A percentile compares a stretch with the other conserved stretches of the same genome.
Evolutionary conservation across 371 early-diverging fungal genomes (phyloP).

Genomic region (Lichtheimia corymbifera): DNA sequence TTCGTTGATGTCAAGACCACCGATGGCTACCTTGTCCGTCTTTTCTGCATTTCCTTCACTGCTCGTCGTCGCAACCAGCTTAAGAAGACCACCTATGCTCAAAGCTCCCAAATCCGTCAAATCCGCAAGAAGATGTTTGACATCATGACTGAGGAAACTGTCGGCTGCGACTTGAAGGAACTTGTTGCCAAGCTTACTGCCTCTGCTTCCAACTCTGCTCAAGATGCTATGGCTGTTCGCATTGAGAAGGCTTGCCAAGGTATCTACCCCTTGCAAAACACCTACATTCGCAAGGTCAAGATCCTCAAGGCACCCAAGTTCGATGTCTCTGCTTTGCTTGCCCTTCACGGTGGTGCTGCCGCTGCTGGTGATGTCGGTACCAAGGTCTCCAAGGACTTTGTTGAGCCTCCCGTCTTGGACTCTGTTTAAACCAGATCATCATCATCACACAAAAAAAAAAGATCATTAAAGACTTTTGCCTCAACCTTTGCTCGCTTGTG

Average conservation of each 20-base stretch:
- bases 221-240: slow-evolving; percentile 90
- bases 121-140: slow-evolving; percentile 99
- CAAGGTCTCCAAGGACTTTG: slow-evolving; percentile 77
- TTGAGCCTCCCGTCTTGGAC: slow-evolving; percentile 79
- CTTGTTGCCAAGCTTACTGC: slow-evolving; percentile 95
- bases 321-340: slow-evolving; percentile 95
- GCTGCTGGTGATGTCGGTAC: slow-evolving; percentile 82
- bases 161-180: slow-evolving; percentile 93
- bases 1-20: slow-evolving; percentile 99
- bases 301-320: slow-evolving; percentile 98
- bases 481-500: neutral
- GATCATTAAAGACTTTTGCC: neutral
- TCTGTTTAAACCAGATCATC: slow-evolving; percentile 61
- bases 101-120: slow-evolving; percentile 94
- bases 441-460: slow-evolving; percentile 4
- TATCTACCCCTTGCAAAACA: slow-evolving; percentile 99
- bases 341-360: slow-evolving; percentile 90
- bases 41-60: slow-evolving; percentile 99
- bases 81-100: slow-evolving; percentile 99
- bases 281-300: slow-evolving; percentile 99
- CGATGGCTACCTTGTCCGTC: slow-evolving; percentile 99
- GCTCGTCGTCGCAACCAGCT: slow-evolving; percentile 93
- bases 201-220: slow-evolving; percentile 50
- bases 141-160: slow-evolving; percentile 92
- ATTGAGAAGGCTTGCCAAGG: slow-evolving; percentile 97